Conservation (phyloP, 2,329 filamentous ascomycete species). For the Paecilomyces niveus region DNA sequence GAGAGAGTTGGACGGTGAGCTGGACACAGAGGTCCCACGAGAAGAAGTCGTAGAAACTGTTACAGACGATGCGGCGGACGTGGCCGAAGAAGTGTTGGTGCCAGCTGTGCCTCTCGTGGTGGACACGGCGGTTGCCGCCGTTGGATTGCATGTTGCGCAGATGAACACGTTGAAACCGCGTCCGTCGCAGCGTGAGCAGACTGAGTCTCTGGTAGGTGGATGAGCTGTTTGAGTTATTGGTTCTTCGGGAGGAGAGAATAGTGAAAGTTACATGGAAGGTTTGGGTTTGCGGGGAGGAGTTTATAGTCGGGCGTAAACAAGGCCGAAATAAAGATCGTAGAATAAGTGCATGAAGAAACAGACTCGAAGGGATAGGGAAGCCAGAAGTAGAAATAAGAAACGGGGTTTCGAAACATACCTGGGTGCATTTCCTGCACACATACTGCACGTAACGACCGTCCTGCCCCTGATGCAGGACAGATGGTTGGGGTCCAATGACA, state of each 20-base stretch:
- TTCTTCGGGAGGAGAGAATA: background rate
- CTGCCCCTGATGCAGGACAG: slow-evolving; percentile 26
- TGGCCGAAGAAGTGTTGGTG: background rate
- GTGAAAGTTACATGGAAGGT: background rate
- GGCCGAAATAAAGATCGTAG: background rate
- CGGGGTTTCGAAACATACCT: slow-evolving; percentile 15
- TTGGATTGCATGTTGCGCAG: slow-evolving; percentile 24
- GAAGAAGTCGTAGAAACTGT: background rate
- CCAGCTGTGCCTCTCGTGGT: slow-evolving; percentile 1
- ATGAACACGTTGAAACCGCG: slow-evolving; percentile 24
- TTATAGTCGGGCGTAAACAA: background rate
- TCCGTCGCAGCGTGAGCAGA: slow-evolving; percentile 21
- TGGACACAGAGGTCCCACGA: background rate
- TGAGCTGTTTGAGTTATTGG: background rate
- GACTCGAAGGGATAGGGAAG: background rate
- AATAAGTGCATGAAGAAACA: background rate
- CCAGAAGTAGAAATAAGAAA: background rate
- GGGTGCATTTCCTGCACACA: slow-evolving; percentile 30
- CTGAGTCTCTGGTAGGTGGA: slow-evolving; percentile 11
- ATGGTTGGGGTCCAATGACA: slow-evolving; percentile 24
- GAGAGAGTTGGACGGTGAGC: background rate
- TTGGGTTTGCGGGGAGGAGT: background rate
- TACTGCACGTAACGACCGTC: slow-evolving; percentile 26
- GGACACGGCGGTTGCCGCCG: slow-evolving; percentile 9
- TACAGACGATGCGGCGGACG: background rate